Base-by-base conservation (phyloP, 768 basidiomycete species). In the Grammothele lineata region DNA sequence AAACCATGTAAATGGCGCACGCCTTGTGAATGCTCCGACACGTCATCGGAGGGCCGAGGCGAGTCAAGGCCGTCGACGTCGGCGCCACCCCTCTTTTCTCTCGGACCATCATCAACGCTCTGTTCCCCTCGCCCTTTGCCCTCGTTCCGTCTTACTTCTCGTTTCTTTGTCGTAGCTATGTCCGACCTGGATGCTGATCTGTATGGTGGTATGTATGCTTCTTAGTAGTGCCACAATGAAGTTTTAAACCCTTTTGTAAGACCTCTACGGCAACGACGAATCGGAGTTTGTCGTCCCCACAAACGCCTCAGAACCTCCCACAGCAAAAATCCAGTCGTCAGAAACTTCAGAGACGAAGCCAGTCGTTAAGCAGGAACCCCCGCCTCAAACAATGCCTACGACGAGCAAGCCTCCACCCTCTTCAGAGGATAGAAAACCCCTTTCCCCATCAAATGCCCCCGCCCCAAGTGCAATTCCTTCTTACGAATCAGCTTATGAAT, bases 111-210 rank as follows among this genome's bases (percentile, higher is more conserved):
- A n/a, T n/a, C n/a, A n/a, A n/a, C n/a, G n/a, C n/a, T n/a, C n/a
- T n/a, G n/a, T n/a, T n/a, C n/a, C n/a, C n/a, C n/a, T n/a, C n/a
- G n/a, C n/a, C n/a, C n/a, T n/a, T n/a, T n/a, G n/a, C n/a, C n/a
- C n/a, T n/a, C n/a, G n/a, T n/a, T n/a, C n/a, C n/a, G n/a, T n/a
- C n/a, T n/a, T n/a, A n/a, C n/a, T n/a, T n/a, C n/a, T n/a, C n/a
- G n/a, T n/a, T n/a, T n/a, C n/a, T n/a, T n/a, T n/a, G n/a, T n/a
- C n/a, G n/a, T n/a, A n/a, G n/a, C 66, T 58, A 86, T 86, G 86
- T 81, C 84, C 53, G 87, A 88, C 70, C 83, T 88, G 66, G 87
- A 92, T 66, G 87, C 87, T 68, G 91, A 92, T 66, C 77, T 92
- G 43, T 93, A 93, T 60, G 88, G 89, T 60, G 91, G 91, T 88